Percentiles rank a stretch among this genome's conserved stretches.
Conservation (phyloP, 2,329 filamentous ascomycete species). For the Didymella arachidicola region DNA sequence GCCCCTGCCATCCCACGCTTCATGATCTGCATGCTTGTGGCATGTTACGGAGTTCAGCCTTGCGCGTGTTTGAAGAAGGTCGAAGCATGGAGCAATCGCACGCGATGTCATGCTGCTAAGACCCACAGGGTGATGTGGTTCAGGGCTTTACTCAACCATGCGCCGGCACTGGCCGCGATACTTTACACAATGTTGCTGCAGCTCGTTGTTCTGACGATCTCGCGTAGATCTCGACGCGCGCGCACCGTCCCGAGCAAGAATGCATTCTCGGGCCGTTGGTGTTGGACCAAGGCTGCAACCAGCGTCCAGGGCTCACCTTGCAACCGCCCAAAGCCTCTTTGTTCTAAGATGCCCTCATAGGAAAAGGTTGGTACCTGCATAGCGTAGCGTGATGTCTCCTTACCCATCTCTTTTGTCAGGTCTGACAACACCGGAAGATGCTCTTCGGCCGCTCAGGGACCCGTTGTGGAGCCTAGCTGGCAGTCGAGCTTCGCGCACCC, state of each 20-base stretch:
- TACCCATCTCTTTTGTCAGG: not conserved
- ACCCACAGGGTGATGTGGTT: not conserved
- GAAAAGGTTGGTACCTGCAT: not conserved
- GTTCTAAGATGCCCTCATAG: not conserved
- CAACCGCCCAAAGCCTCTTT: not conserved
- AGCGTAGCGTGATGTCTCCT: not conserved
- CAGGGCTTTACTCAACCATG: not conserved
- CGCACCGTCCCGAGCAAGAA: conserved; percentile 6
- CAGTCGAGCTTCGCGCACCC: conserved; percentile 2
- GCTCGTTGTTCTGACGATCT: not conserved
- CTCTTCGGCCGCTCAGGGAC: conserved; percentile 9
- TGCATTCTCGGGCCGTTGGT: conserved; percentile 10
- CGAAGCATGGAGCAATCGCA: conserved; percentile 6
- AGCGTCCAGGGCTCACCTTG: not conserved
- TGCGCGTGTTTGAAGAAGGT: conserved; percentile 7
- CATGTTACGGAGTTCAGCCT: conserved; percentile 17
- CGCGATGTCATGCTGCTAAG: conserved; percentile 6
- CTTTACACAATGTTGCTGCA: not conserved
- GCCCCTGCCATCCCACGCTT: not conserved
- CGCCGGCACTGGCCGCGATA: not conserved
- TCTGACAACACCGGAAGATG: not conserved
- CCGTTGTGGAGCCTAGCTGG: conserved; percentile 13
- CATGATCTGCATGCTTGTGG: conserved; percentile 14
- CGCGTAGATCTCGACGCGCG: conserved; percentile 2
- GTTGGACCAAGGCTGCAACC: conserved; percentile 11